These are phyloP conservation scores for Spizellomyces sp. DNA, from an alignment of 192 early-diverging fungal species.

Conservation along the genomic window DNA sequence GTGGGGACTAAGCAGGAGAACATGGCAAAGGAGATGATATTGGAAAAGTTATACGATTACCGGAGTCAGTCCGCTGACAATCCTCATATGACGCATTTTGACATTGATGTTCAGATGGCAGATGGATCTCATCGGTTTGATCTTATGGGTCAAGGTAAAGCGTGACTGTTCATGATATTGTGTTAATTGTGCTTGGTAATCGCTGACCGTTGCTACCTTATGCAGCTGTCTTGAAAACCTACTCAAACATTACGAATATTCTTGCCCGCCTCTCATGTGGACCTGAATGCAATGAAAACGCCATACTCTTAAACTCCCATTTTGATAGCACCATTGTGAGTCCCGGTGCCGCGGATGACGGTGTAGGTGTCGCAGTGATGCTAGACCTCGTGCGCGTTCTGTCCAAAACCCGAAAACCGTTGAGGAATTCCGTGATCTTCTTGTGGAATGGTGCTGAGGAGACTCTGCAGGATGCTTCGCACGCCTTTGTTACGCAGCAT, in stretches of 20 bases:
- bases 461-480: slow-evolving; percentile 73
- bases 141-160: slow-evolving; percentile 68
- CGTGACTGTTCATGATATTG: neutral
- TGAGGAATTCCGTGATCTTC: slow-evolving; percentile 44
- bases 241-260: slow-evolving; percentile 73
- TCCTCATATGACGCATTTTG: slow-evolving; percentile 20
- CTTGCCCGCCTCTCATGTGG: slow-evolving; percentile 71
- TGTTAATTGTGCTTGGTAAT: neutral
- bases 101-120: slow-evolving; percentile 61
- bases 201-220: slow-evolving; percentile 3
- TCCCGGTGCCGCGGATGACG: slow-evolving; percentile 61
- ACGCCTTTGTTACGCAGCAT: slow-evolving; percentile 70
- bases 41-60: slow-evolving; percentile 32
- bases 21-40: slow-evolving; percentile 48
- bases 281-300: slow-evolving; percentile 62
- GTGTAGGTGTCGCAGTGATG: slow-evolving; percentile 72
- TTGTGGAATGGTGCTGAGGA: slow-evolving; percentile 81
- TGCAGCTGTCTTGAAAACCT: slow-evolving; percentile 56
- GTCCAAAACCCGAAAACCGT: slow-evolving; percentile 20
- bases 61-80: slow-evolving; percentile 27
- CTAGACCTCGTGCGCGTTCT: slow-evolving; percentile 54
- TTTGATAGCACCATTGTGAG: slow-evolving; percentile 66
- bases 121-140: slow-evolving; percentile 72
- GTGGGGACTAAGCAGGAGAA: slow-evolving; percentile 56
- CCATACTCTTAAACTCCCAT: slow-evolving; percentile 72